Evolutionary conservation across 2,329 filamentous ascomycete species (phyloP).

Genomic region (Penicillium concentricum): DNA sequence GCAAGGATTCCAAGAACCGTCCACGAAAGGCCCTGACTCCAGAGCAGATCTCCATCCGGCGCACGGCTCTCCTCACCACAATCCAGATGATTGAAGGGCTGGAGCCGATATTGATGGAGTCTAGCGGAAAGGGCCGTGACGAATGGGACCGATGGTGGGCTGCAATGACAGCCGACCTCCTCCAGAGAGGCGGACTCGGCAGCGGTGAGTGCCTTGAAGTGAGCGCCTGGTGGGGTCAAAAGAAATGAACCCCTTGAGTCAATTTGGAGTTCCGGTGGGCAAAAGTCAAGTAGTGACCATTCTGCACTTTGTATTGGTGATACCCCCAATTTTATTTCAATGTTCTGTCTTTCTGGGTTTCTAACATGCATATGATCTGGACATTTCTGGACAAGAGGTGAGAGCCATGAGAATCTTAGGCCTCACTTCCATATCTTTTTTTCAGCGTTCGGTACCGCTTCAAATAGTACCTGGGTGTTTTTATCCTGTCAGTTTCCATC

Average conservation of each 20-base stretch:
- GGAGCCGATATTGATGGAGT: slow-evolving; percentile 77
- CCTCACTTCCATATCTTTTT: slow-evolving; percentile 67
- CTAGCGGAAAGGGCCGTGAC: slow-evolving; percentile 81
- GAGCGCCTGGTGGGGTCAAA: slow-evolving; percentile 64
- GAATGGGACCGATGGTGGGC: slow-evolving; percentile 91
- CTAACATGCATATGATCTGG: slow-evolving; percentile 22
- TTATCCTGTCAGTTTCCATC: slow-evolving; percentile 23
- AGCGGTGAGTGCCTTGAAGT: slow-evolving; percentile 81
- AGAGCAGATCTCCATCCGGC: slow-evolving; percentile 70
- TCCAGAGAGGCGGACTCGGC: slow-evolving; percentile 73
- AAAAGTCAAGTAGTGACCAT: slow-evolving; percentile 29
- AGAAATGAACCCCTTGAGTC: slow-evolving; percentile 42
- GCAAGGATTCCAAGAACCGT: slow-evolving; percentile 32
- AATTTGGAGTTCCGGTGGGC: slow-evolving; percentile 32
- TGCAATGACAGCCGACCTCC: slow-evolving; percentile 80
- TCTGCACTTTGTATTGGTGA: slow-evolving; percentile 40
- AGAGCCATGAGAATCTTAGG: slow-evolving; percentile 9
- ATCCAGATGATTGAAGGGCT: slow-evolving; percentile 82
- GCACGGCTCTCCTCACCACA: slow-evolving; percentile 77
- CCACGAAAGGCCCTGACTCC: slow-evolving; percentile 57
- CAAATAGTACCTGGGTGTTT: slow-evolving; percentile 71
- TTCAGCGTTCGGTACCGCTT: slow-evolving; percentile 85
- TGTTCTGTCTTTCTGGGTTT: slow-evolving; percentile 18
- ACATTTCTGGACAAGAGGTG: slow-evolving; percentile 12
- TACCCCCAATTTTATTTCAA: slow-evolving; percentile 32